phyloP scores from a whole-genome alignment of 805 yeast species.

The Monosporozyma unispora region DNA sequence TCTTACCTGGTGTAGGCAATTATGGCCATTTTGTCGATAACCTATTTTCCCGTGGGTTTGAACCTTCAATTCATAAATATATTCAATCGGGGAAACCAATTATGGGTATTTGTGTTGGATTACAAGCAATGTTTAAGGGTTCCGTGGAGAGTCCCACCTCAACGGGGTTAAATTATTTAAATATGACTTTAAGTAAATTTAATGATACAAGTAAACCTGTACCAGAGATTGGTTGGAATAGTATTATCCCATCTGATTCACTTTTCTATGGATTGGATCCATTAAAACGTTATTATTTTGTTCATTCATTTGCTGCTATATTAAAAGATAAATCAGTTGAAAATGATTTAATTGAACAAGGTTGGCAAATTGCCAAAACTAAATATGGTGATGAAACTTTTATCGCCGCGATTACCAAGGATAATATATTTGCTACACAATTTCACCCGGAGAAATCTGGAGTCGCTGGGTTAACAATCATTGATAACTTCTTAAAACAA shows the following conservation, averaged over 20 bases:
- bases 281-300: slow-evolving; percentile 75
- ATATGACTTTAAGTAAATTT: slow-evolving; percentile 51
- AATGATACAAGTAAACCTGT: slow-evolving; percentile 60
- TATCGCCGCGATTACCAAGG: slow-evolving; percentile 71
- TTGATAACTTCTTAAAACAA: slow-evolving; percentile 57
- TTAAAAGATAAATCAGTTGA: slow-evolving; percentile 33
- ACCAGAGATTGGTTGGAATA: slow-evolving; percentile 97
- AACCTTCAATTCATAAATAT: slow-evolving; percentile 55
- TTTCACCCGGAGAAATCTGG: slow-evolving; percentile 99
- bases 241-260: slow-evolving; percentile 23
- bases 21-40: slow-evolving; percentile 87
- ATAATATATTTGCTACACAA: slow-evolving; percentile 87
- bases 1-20: slow-evolving; percentile 96
- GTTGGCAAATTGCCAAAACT: slow-evolving; percentile 70
- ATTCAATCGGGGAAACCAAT: slow-evolving; percentile 72
- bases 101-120: slow-evolving; percentile 97
- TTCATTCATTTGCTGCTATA: slow-evolving; percentile 85
- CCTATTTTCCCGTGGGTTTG: slow-evolving; percentile 51
- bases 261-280: slow-evolving; percentile 57
- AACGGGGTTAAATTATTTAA: slow-evolving; percentile 53
- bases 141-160: slow-evolving; percentile 66
- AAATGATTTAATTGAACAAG: slow-evolving; percentile 26
- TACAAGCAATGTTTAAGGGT: slow-evolving; percentile 71
- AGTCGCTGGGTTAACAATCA: slow-evolving; percentile 70
- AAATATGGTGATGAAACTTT: slow-evolving; percentile 72